Base-by-base conservation (phyloP, 164 flowering plant genomes). In the Aristolochia contorta region DNA sequence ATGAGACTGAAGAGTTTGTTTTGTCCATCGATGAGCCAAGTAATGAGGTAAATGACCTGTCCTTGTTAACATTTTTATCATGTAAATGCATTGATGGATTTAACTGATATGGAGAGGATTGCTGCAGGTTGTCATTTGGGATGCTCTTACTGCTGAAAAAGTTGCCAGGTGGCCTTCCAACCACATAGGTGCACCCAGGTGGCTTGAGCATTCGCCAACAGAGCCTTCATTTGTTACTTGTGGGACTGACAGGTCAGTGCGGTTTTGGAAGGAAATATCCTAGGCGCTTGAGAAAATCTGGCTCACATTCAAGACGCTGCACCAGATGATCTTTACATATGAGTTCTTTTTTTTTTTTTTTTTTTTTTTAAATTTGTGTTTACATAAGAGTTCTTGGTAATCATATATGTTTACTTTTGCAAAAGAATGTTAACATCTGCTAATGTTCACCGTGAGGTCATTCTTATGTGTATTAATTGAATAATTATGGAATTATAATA, bases 181-280 rank as follows among this genome's bases (percentile, higher is more conserved):
- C 66, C 94, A 87, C 67, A 69, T 69, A 21, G 91, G 97, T 23
- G 69, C 88, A 22, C 91, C 94, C 2, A 79, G 94, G 41, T 89
- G 94, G 94, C 70, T 89, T 13, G 94, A 87, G 59, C 90, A 90
- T 65, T 90, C 94, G n/a, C 89, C 97, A 33, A 69, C 74, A 13
- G 91, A 90, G 76, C 80, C 85, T 0, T 77, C 85, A 12, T 89
- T 87, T 61, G 78, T 84, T 30, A 71, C 97, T 20, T 87, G 92
- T 72, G 94, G 97, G 53, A 77, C 78, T 41, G 92, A 87, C 72
- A 71, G 86, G 66, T 85, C 92, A 23, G 73, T 90, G 54, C 79
- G 90, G 23, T 87, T 74, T 70, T 84, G 94, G 94, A 89, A 86
- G 74, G 93, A 82, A 69, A 72, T 46, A 60, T 63, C 62, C 8